Evolutionary conservation across 2,329 filamentous ascomycete genomes (phyloP), one percentile per base, ranked within the genome.

Genomic region (Arthrobotrys megalospora): DNA sequence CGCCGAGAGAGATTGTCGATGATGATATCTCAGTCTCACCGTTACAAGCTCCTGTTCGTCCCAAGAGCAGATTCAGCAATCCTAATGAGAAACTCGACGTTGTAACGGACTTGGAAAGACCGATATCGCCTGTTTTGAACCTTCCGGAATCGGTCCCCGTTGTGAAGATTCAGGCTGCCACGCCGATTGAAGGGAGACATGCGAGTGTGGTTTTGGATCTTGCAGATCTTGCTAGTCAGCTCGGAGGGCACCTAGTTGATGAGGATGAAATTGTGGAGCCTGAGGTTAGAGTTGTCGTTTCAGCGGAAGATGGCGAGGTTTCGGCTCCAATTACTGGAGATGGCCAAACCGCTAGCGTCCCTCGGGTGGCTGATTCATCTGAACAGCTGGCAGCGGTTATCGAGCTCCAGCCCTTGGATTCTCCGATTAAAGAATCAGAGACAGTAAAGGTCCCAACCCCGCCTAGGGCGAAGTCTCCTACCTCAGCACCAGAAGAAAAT

Each of bases 1-100:
- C 11, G 6, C 19, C 19, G 32, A 24, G 3, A n/a, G n/a, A 50
- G 38, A 12, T 36, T 6, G 28, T 50, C 6, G 28, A 67, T 11
- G 70, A 64, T 8, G 19, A 6, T 3, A 34, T 76, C n/a, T 32
- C 80, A 21, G 69, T 76, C 14, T 76, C 73, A 48, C 71, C 71
- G 3, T 50, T 80, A 8, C 64, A 69, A 47, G 52, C 62, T 2
- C 64, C 72, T 1, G 28, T 62, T 0, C 79, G 63, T 38, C 52
- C 60, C 11, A 52, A 34, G 34, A 36, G 14, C 24, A 36, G 28
- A 43, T 12, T 12, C 8, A 43, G 21, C 3, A 24, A 63, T n/a
- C 21, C 34, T 16, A 28, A 45, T 24, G 43, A 64, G 8, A 47
- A 47, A 7, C 47, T 70, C 5, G 58, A 77, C 19, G 34, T 50